Evolutionary conservation across 2,329 filamentous ascomycete species (phyloP), one percentile per base, ranked within the genome.

Genomic region (Metarhizium brunneum): DNA sequence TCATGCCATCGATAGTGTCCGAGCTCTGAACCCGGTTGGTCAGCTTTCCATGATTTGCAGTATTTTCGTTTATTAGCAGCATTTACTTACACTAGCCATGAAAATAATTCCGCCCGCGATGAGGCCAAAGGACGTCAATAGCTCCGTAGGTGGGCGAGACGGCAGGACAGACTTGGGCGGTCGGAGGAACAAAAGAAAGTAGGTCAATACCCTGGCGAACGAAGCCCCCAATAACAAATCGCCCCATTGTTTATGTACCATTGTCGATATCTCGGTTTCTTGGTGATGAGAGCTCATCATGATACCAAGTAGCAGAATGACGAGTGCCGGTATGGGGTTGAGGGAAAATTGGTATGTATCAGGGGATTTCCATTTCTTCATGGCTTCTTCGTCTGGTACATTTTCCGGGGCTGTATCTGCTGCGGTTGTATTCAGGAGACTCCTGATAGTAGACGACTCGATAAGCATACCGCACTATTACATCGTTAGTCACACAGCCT

Each of bases 231-330:
- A 80, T 54, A 97, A 80, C 61, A 97, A 79, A 64, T 84, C 85
- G 30, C 92, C 92, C 92, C 92, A 97, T 71, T 96, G 92, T 66
- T 86, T 86, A 73, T 97, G 92, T 51, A 97, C 82, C 89, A 94
- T 96, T 62, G 85, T 89, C 10, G 90, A 92, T 50, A 91, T 80
- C 86, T 90, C 90, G 57, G 84, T 88, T 32, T 77, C 69, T 68
- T 96, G 92, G 57, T 92, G 89, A 70, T 97, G 92, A 30, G 88
- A 90, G 66, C 87, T 87, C 92, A 97, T 97, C 88, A 96, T 94
- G 68, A 92, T 82, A 38, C 94, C 94, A 1, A 96, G 77, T 1
- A 96, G 76, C 56, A 96, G 76, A 61, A 97, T 92, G 51, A 96
- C 82, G 4, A 97, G 77, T 1, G 86, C 89, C 0, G 92, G 94